phyloP scores from a whole-genome alignment of 2,329 filamentous ascomycete genomes.

The Phialophora macrospora region DNA sequence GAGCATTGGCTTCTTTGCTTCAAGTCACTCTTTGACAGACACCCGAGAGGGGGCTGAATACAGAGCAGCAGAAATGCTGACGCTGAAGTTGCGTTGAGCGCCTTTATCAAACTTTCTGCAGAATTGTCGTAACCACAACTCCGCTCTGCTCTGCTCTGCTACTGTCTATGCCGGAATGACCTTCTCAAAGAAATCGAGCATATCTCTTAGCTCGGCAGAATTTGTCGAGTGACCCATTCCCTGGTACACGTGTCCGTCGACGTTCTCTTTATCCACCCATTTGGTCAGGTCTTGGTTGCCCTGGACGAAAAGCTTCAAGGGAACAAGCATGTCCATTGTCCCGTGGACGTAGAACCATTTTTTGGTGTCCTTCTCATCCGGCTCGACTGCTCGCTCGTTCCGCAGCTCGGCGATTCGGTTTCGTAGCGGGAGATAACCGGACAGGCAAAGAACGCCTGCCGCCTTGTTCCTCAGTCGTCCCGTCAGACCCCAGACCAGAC shows the following conservation, averaged over 20 bases:
- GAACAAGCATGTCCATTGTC: conserved; percentile 55
- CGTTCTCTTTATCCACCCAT: conserved; percentile 45
- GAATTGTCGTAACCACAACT: neutral
- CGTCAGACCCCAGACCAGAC: conserved; percentile 50
- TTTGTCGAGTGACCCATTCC: conserved; percentile 54
- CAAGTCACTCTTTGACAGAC: conserved; percentile 9
- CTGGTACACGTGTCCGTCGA: conserved; percentile 51
- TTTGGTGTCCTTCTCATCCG: conserved; percentile 43
- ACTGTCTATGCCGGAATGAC: conserved; percentile 32
- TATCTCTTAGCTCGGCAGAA: conserved; percentile 52
- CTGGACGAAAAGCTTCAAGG: conserved; percentile 52
- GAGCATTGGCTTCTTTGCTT: neutral
- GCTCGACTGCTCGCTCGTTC: conserved; percentile 42
- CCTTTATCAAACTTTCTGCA: neutral
- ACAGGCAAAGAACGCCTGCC: conserved; percentile 50
- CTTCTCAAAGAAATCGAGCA: conserved; percentile 43
- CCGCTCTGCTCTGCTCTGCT: neutral
- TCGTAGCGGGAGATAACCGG: conserved; percentile 55
- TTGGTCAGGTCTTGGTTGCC: conserved; percentile 47
- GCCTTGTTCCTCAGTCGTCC: conserved; percentile 44
- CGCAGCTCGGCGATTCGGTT: conserved; percentile 48
- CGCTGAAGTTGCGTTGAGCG: neutral
- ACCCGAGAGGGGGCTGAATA: neutral
- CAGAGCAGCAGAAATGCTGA: neutral
- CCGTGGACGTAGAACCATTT: conserved; percentile 56